Percentiles rank a stretch among this genome's conserved stretches.
These are phyloP conservation scores for Naganishia randhawae DNA, from an alignment of 768 basidiomycete genomes.

Conservation along the genomic window DNA sequence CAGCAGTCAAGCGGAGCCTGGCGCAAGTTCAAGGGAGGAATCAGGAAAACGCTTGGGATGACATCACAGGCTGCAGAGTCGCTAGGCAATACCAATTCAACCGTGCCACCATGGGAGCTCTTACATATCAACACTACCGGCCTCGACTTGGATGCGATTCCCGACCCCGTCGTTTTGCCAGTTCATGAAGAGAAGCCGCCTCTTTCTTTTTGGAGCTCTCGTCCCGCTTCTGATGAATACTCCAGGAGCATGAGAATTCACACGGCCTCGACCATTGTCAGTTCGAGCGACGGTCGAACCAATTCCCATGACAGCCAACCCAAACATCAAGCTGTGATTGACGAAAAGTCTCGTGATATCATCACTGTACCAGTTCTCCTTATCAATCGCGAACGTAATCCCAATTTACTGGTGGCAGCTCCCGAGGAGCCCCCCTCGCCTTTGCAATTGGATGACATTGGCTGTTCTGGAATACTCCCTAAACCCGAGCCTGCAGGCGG, in stretches of 20 bases:
- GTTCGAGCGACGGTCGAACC: neutral
- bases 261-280: conserved; percentile 10
- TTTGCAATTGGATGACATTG: neutral
- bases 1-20: neutral
- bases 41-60: neutral
- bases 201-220: neutral
- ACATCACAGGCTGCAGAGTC: neutral
- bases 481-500: neutral
- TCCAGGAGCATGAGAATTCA: conserved; percentile 1
- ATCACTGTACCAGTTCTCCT: neutral
- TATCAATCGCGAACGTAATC: neutral
- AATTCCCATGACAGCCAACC: conserved; percentile 2
- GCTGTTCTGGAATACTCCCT: neutral
- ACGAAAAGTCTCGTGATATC: neutral
- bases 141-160: neutral
- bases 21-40: neutral
- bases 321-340: neutral
- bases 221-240: neutral
- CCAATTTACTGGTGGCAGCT: neutral
- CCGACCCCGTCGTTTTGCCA: neutral
- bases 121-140: conserved; percentile 23
- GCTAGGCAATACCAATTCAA: neutral
- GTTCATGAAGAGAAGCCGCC: neutral
- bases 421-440: neutral
- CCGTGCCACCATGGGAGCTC: conserved; percentile 28